A percentile compares a stretch with the other conserved stretches of the same genome.
phyloP scores from a whole-genome alignment of 176 grass and related monocot genomes.

The Aegilops longissima region DNA sequence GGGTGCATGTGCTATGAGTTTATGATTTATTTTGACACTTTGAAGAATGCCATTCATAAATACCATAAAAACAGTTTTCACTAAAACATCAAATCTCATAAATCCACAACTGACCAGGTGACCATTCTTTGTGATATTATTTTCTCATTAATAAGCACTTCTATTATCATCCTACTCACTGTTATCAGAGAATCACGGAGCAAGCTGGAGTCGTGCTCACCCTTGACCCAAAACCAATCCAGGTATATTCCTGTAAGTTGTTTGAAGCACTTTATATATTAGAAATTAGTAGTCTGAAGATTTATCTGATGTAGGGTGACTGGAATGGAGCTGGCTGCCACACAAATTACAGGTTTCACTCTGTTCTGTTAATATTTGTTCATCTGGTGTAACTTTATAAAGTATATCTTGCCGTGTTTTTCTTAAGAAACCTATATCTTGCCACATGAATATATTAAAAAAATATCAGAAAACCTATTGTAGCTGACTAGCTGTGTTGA shows the following conservation, averaged over 20 bases:
- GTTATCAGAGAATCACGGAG: constrained; percentile 94
- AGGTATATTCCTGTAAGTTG: constrained; percentile 49
- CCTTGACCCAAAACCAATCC: constrained; percentile 98
- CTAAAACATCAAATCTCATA: not conserved
- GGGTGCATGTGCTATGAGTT: not conserved
- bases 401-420: not conserved
- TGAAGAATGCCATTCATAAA: not conserved
- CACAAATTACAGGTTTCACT: constrained; percentile 87
- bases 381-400: not conserved
- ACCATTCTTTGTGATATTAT: not conserved
- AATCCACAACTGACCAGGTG: not conserved
- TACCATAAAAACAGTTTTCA: not conserved
- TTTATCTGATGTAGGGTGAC: constrained; percentile 65
- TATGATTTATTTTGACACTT: not conserved
- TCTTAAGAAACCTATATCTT: no score
- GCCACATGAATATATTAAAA: not conserved
- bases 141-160: not conserved
- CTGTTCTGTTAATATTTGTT: not conserved
- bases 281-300: constrained; percentile 4
- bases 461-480: not conserved
- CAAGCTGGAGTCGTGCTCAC: constrained; percentile 94
- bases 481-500: not conserved
- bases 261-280: constrained; percentile 23
- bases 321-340: constrained; percentile 99
- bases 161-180: constrained; percentile 24